phyloP scores from a whole-genome alignment of 768 basidiomycete genomes.

The Cystobasidium ongulense region DNA sequence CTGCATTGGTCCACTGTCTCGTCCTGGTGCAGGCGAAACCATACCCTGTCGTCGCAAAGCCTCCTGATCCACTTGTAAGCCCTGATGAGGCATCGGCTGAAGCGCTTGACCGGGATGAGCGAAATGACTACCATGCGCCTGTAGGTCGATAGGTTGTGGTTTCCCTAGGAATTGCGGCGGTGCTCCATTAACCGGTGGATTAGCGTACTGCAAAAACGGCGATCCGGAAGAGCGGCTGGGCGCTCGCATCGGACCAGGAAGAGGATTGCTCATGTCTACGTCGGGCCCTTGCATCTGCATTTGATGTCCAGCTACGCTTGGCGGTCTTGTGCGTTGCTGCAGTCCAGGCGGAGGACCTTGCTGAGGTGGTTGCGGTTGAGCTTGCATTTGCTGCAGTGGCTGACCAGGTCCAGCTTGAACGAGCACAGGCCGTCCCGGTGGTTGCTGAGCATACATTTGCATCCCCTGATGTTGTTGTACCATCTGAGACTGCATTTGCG shows the following conservation, averaged over 20 bases:
- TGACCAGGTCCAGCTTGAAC: neutral
- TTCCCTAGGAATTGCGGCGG: neutral
- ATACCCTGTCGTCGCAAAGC: neutral
- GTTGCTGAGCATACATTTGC: neutral
- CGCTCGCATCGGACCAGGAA: neutral
- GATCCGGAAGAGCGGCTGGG: constrained; percentile 3
- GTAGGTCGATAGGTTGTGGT: neutral
- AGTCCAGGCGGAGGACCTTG: neutral
- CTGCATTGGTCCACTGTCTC: neutral
- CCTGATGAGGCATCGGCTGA: neutral
- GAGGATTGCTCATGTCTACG: neutral
- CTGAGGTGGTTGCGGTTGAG: neutral
- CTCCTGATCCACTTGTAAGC: neutral
- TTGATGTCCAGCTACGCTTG: constrained; percentile 12
- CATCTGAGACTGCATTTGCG: neutral
- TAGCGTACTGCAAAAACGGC: constrained; percentile 3
- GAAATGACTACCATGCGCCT: neutral
- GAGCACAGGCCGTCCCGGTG: neutral
- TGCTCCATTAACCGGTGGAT: neutral
- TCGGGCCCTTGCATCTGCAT: neutral
- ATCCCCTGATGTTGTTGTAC: neutral
- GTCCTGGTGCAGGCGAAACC: neutral
- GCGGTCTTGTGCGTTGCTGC: neutral
- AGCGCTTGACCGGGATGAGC: neutral
- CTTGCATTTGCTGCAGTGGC: neutral